A percentile compares a stretch with the other conserved stretches of the same genome.
These are phyloP conservation scores for Elongisporangium prolatum DNA, from an alignment of 352 stramenopile species.

Conservation along the genomic window DNA sequence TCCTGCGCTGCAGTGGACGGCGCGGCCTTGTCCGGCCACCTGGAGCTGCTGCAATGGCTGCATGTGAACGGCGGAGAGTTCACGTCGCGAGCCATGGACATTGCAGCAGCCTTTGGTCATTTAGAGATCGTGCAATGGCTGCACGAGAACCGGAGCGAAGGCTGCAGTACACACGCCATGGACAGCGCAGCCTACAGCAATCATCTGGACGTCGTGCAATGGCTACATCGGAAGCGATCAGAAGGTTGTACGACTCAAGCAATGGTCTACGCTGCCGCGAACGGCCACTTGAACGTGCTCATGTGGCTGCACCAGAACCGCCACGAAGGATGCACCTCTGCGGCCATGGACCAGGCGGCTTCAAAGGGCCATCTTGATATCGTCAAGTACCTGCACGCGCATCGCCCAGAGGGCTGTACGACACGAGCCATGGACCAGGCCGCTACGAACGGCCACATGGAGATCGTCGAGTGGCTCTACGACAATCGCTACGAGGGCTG, in stretches of 20 bases:
- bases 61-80: slow-evolving; percentile 37
- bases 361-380: slow-evolving; percentile 41
- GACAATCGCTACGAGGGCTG: slow-evolving; percentile 29
- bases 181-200: slow-evolving; percentile 28
- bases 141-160: slow-evolving; percentile 16
- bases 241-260: slow-evolving; percentile 40
- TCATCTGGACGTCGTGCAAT: slow-evolving; percentile 29
- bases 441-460: slow-evolving; percentile 24
- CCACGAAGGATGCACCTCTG: slow-evolving; percentile 32
- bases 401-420: slow-evolving; percentile 31
- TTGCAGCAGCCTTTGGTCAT: slow-evolving; percentile 34
- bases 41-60: slow-evolving; percentile 54
- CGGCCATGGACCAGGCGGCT: slow-evolving; percentile 53
- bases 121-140: slow-evolving; percentile 38
- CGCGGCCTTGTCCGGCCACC: slow-evolving; percentile 32
- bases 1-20: slow-evolving; percentile 42
- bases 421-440: slow-evolving; percentile 34
- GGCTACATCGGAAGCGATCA: slow-evolving; percentile 26
- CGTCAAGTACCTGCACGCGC: slow-evolving; percentile 34
- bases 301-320: slow-evolving; percentile 39
- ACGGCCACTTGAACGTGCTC: slow-evolving; percentile 34
- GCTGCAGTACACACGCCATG: slow-evolving; percentile 23
- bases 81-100: slow-evolving; percentile 19
- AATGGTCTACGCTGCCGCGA: slow-evolving; percentile 31
- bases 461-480: slow-evolving; percentile 32